Evolutionary conservation across 2,329 filamentous ascomycete genomes (phyloP).

Genomic region (Aureobasidium sp.): DNA sequence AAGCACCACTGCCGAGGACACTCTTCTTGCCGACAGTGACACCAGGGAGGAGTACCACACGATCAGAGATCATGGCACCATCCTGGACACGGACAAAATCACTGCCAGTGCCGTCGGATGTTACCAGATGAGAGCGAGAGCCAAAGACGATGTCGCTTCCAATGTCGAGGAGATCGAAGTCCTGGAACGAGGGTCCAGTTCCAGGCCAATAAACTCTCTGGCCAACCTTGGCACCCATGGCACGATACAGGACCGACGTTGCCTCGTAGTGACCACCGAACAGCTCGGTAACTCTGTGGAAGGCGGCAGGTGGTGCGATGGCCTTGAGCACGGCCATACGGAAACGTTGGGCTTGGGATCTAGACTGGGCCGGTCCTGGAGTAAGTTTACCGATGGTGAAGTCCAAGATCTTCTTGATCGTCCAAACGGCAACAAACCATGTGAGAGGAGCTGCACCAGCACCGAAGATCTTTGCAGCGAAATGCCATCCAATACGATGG

Average conservation of each 20-base stretch:
- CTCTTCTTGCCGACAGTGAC: constrained; percentile 40
- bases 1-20: constrained; percentile 46
- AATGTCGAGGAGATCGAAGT: constrained; percentile 48
- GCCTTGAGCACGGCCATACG: constrained; percentile 36
- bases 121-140: constrained; percentile 45
- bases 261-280: constrained; percentile 49
- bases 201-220: constrained; percentile 50
- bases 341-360: constrained; percentile 36
- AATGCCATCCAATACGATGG: constrained; percentile 42
- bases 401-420: constrained; percentile 36
- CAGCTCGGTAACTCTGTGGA: constrained; percentile 42
- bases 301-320: constrained; percentile 35
- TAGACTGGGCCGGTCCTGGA: constrained; percentile 25
- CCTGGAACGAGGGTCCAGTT: constrained; percentile 44
- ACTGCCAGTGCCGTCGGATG: constrained; percentile 43
- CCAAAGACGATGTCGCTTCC: constrained; percentile 54
- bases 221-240: constrained; percentile 45
- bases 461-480: constrained; percentile 38
- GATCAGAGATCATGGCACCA: constrained; percentile 49
- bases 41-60: constrained; percentile 45
- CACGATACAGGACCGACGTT: constrained; percentile 42
- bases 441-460: constrained; percentile 36
- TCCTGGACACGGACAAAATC: constrained; percentile 40
- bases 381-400: constrained; percentile 30
- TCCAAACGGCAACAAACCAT: constrained; percentile 35